phyloP scores from a whole-genome alignment of 2,329 filamentous ascomycete species.

The Talaromyces marneffei region DNA sequence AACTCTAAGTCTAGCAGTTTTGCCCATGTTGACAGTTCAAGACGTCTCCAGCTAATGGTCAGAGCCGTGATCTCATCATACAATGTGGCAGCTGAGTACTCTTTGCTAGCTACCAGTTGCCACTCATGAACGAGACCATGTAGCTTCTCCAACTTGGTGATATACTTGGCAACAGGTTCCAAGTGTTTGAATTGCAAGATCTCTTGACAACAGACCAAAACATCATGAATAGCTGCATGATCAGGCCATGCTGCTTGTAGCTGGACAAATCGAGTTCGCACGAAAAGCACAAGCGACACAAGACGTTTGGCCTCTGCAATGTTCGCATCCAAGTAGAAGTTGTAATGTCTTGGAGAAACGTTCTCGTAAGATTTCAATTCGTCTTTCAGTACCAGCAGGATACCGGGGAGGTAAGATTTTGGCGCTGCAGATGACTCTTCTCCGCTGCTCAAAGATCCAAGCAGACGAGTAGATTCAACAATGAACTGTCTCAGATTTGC shows the following conservation, averaged over 20 bases:
- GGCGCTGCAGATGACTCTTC: constrained; percentile 27
- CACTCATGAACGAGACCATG: constrained; percentile 84
- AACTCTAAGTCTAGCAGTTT: constrained; percentile 80
- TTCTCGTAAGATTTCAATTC: constrained; percentile 47
- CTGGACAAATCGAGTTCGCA: constrained; percentile 66
- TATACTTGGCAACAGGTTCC: constrained; percentile 78
- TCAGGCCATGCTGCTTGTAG: constrained; percentile 61
- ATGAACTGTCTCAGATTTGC: constrained; percentile 30
- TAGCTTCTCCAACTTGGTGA: constrained; percentile 81
- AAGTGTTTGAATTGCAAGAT: constrained; percentile 69
- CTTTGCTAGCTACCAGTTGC: constrained; percentile 84
- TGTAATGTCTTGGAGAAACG: constrained; percentile 55
- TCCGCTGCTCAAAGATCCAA: constrained; percentile 30
- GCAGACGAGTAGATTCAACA: constrained; percentile 28
- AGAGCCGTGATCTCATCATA: constrained; percentile 74
- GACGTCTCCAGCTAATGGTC: constrained; percentile 80
- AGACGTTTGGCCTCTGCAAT: constrained; percentile 68
- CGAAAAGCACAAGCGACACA: constrained; percentile 61
- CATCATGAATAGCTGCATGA: constrained; percentile 75
- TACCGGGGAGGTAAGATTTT: constrained; percentile 57
- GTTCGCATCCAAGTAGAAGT: constrained; percentile 85
- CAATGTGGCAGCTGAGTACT: constrained; percentile 62
- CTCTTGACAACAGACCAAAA: constrained; percentile 67
- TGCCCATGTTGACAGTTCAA: constrained; percentile 90
- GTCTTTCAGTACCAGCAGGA: constrained; percentile 61